Base-by-base conservation (phyloP, 495 filamentous ascomycete genomes). In the Halenospora varia region DNA sequence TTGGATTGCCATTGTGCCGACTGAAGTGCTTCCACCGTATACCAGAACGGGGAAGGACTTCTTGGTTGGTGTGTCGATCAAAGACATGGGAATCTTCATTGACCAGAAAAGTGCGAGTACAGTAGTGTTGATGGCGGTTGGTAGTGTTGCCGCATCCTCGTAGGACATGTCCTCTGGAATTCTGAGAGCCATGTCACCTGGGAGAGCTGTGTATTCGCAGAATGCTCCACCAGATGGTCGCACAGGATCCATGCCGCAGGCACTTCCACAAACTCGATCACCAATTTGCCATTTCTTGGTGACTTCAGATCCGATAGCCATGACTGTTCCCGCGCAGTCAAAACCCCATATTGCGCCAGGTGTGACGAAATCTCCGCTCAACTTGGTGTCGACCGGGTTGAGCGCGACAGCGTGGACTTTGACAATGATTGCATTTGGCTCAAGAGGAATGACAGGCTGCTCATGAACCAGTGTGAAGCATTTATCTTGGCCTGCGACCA, bases 1-100 rank as follows among this genome's bases (percentile, higher is more conserved):
- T 61, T 88, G 86, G 46, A 87, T 82, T 0, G 78, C 80, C 51
- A 73, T 75, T 63, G 75, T 72, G n/a, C 85, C 85, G 13, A 86
- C 77, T 24, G 77, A 78, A 2, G 72, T 73, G 0, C 76, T 71
- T 17, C 81, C 85, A n/a, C 84, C 84, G 78, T 82, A 86, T 48
- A 87, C 67, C 1, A 87, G 64, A 0, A 88, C 46, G 2, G 40
- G n/a, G 8, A 24, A n/a, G 10, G 2, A 10, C 4, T 49, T 48
- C 23, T 13, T 19, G 10, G 1, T 26, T 9, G 18, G 24, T 20
- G 25, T 20, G 10, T 56, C 73, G 60, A 10, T 59, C 13, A 20
- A 3, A 4, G 35, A n/a, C 3, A 45, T 20, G 17, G 39, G 48
- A 0, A 71, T 1, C 84, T 68, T 15, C 67, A 58, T 18, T 66